Evolutionary conservation across 768 basidiomycete species (phyloP).

Genomic region (Mycena chlorophos): DNA sequence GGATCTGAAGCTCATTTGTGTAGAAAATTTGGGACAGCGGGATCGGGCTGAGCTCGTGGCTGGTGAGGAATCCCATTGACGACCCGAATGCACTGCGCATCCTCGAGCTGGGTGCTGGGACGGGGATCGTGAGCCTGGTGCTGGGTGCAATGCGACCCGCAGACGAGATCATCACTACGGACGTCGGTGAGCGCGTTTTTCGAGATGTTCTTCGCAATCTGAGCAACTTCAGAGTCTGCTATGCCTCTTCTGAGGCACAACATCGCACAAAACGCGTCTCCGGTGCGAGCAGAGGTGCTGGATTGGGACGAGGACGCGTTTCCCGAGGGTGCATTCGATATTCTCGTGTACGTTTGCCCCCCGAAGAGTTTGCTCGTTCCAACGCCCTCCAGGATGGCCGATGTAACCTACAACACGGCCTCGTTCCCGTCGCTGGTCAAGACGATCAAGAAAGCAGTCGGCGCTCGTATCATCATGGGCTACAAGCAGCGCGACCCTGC

Average conservation of each 20-base stretch:
- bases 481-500: constrained; percentile 84
- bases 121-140: constrained; percentile 75
- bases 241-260: constrained; percentile 48
- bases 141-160: constrained; percentile 57
- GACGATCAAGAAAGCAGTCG: constrained; percentile 59
- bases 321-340: constrained; percentile 55
- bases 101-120: constrained; percentile 63
- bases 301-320: constrained; percentile 75
- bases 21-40: constrained; percentile 99
- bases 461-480: constrained; percentile 60
- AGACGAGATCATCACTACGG: constrained; percentile 59
- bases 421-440: constrained; percentile 76
- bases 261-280: constrained; percentile 46
- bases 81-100: constrained; percentile 28
- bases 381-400: constrained; percentile 70
- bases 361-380: background rate
- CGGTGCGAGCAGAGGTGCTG: constrained; percentile 44
- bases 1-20: constrained; percentile 28
- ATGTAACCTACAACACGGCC: constrained; percentile 88
- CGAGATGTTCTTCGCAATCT: no score
- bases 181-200: constrained; percentile 77
- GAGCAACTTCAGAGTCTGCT: no score
- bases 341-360: constrained; percentile 63
- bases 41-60: constrained; percentile 80
- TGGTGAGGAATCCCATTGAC: constrained; percentile 35